These are phyloP conservation scores for Cystobasidiaceae sp. DNA, from an alignment of 1,284 basidiomycete genomes.

Conservation along the genomic window DNA sequence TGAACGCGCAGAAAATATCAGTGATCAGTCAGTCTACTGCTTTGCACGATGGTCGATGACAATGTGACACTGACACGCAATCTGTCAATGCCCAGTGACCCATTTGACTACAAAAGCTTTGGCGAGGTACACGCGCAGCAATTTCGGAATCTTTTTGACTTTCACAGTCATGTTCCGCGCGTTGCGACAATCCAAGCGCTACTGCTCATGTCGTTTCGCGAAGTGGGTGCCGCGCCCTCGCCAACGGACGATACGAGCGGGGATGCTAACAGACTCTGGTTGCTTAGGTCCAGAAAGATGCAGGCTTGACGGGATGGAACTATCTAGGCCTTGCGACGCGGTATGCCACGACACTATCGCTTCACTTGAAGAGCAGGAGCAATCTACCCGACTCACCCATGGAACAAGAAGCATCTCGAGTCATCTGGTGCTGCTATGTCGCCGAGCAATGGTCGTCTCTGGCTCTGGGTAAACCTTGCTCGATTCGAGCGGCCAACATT, in stretches of 20 bases:
- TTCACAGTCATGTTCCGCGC: neutral
- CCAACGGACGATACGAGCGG: too few relatives aligned
- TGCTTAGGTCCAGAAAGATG: too few relatives aligned
- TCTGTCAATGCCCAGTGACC: neutral
- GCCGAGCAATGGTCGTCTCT: neutral
- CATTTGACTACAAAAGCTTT: neutral
- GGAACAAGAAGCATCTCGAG: neutral
- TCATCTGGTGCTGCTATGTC: neutral
- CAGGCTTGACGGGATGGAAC: neutral
- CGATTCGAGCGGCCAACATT: neutral
- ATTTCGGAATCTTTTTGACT: neutral
- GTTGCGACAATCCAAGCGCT: neutral
- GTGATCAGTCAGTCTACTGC: neutral
- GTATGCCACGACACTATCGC: neutral
- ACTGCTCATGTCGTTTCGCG: neutral
- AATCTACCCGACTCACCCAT: neutral
- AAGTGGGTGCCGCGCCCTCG: too few relatives aligned
- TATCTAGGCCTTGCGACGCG: neutral
- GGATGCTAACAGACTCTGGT: too few relatives aligned
- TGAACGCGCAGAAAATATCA: neutral
- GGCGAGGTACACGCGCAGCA: neutral
- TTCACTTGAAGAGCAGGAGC: neutral
- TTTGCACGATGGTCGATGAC: neutral
- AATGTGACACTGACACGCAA: neutral
- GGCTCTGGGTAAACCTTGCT: neutral